These are phyloP conservation scores for Pezizomycotina sp. DNA, from an alignment of 2,329 filamentous ascomycete genomes.

Conservation along the genomic window DNA sequence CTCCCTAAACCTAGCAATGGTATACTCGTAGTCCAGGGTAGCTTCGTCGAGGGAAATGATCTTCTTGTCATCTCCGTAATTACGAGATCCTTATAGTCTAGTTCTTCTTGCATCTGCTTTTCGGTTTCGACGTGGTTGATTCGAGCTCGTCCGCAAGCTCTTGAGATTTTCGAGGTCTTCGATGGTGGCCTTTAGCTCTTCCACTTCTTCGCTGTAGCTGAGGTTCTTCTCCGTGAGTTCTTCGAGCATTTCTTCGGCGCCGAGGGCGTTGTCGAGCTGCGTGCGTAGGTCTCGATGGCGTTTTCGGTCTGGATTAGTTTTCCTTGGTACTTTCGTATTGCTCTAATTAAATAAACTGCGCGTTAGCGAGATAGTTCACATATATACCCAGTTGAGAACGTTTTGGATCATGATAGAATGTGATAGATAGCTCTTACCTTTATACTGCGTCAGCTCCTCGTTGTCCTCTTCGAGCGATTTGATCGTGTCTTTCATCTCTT, in stretches of 20 bases:
- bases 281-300: constrained; percentile 73
- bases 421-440: too few relatives aligned
- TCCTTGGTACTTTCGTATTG: constrained; percentile 55
- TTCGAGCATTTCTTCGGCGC: constrained; percentile 86
- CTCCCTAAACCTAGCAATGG: constrained; percentile 72
- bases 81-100: constrained; percentile 72
- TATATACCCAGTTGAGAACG: neutral
- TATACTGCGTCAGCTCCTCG: constrained; percentile 48
- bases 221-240: constrained; percentile 79
- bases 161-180: constrained; percentile 73
- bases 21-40: constrained; percentile 79
- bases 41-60: constrained; percentile 59
- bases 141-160: constrained; percentile 93
- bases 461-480: constrained; percentile 57
- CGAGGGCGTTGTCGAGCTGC: constrained; percentile 75
- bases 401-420: too few relatives aligned
- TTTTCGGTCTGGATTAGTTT: constrained; percentile 57
- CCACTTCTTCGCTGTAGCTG: constrained; percentile 63
- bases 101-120: constrained; percentile 83
- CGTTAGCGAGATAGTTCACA: neutral
- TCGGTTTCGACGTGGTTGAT: constrained; percentile 81
- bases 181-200: constrained; percentile 64
- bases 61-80: constrained; percentile 63
- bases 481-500: constrained; percentile 59
- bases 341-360: constrained; percentile 28